Evolutionary conservation across 2,329 filamentous ascomycete species (phyloP), one percentile per base, ranked within the genome.

Genomic region (Penicillium sp.): DNA sequence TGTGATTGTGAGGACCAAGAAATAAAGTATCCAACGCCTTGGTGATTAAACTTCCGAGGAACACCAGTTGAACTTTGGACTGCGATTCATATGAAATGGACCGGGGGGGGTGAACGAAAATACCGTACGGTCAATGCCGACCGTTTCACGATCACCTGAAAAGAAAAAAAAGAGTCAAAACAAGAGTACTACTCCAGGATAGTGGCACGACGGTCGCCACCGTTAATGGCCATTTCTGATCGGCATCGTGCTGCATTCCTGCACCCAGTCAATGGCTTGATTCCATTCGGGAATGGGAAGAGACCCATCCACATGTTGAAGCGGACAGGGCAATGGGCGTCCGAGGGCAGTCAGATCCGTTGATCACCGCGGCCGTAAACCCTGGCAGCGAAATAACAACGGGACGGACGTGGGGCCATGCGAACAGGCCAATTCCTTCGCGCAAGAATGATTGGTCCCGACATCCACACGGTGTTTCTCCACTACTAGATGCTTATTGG

Each of bases 81-180:
- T 25, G 34, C 31, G 29, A 32, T 37, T 22, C 35, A 52, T 46
- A 44, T 51, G 49, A 49, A 51, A 54, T 43, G 31, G 41, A 30
- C 38, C 32, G 23, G 33, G 35, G 22, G 26, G 14, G 10, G 16
- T 25, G 20, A 30, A 25, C n/a, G 23, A 12, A 17, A n/a, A n/a
- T n/a, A n/a, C n/a, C n/a, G 22, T 16, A 23, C 35, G 26, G 35
- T 43, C 41, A 51, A 48, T 52, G 37, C 41, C 47, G 51, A 47
- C 49, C 39, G 47, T 52, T 54, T 50, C 41, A 51, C 37, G 45
- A 54, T 52, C n/a, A n/a, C n/a, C n/a, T n/a, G 17, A 32, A 27
- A 4, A 27, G 9, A n/a, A 13, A 13, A n/a, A n/a, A 11, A 11
- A 27, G 5, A 6, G 11, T n/a, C 25, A 5, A 22, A 22, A 27